A percentile compares a stretch with the other conserved stretches of the same genome.
These are phyloP conservation scores for Aphanomyces invadans DNA, from an alignment of 352 stramenopile species.

Conservation along the genomic window DNA sequence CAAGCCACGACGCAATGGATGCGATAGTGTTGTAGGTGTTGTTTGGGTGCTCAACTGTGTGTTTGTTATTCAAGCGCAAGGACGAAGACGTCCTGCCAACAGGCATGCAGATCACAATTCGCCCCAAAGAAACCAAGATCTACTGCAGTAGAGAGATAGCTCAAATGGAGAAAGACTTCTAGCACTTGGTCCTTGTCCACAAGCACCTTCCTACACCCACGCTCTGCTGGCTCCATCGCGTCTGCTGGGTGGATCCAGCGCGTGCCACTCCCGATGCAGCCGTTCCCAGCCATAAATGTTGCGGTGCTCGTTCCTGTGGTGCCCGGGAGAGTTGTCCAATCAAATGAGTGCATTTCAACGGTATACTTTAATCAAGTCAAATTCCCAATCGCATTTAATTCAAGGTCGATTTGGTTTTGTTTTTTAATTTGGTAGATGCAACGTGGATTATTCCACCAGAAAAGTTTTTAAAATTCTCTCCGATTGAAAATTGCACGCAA, in stretches of 20 bases:
- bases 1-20: too few species aligned
- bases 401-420: too few species aligned
- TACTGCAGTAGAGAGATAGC: conserved; percentile 14
- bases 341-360: not conserved
- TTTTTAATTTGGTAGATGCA: too few species aligned
- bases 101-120: not conserved
- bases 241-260: not conserved
- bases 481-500: not conserved
- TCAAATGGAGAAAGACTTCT: conserved; percentile 8
- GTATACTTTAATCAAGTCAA: conserved; percentile 4
- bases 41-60: conserved; percentile 11
- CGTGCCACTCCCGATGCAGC: too few species aligned
- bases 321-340: not conserved
- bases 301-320: not conserved
- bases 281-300: not conserved
- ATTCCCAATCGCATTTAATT: too few species aligned
- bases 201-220: not conserved
- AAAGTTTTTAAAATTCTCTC: too few species aligned
- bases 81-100: conserved; percentile 19
- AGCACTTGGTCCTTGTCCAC: not conserved
- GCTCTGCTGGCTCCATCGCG: not conserved
- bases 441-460: too few species aligned
- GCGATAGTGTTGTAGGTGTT: not conserved
- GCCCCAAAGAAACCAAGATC: conserved; percentile 13
- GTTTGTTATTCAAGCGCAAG: conserved; percentile 24